Conservation (phyloP, 2,329 filamentous ascomycete species). For the Microascus cirrosus region DNA sequence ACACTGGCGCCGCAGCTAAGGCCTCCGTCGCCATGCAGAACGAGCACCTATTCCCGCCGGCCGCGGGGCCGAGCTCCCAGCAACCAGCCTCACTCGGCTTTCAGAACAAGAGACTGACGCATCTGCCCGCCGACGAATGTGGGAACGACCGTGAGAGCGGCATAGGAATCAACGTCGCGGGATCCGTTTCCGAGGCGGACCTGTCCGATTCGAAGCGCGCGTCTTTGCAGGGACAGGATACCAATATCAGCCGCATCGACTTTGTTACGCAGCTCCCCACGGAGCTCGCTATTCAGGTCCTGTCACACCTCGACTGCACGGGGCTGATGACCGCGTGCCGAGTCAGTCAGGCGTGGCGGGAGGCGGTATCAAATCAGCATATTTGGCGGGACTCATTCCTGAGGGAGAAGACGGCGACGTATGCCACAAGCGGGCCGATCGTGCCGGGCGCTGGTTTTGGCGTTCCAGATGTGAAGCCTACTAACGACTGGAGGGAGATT, state of each 20-base stretch:
- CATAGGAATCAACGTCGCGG: constrained; percentile 47
- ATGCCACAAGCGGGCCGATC: constrained; percentile 43
- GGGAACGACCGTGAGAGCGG: constrained; percentile 51
- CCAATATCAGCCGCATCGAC: constrained; percentile 41
- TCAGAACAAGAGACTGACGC: constrained; percentile 30
- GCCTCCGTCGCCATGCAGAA: constrained; percentile 50
- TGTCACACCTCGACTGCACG: constrained; percentile 42
- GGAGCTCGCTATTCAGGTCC: constrained; percentile 48
- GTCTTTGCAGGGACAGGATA: constrained; percentile 19
- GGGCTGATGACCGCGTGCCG: constrained; percentile 35
- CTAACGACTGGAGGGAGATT: constrained; percentile 77
- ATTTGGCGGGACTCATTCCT: constrained; percentile 55
- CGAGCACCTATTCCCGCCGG: constrained; percentile 22
- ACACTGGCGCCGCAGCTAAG: constrained; percentile 50
- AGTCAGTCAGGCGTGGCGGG: constrained; percentile 41
- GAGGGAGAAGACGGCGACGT: constrained; percentile 48
- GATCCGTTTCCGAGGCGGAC: constrained; percentile 25
- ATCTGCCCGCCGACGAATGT: constrained; percentile 26
- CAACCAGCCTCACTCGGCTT: constrained; percentile 15
- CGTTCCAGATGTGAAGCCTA: constrained; percentile 40
- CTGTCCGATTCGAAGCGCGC: constrained; percentile 18
- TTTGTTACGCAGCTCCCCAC: constrained; percentile 44
- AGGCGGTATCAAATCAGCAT: constrained; percentile 38
- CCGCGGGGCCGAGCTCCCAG: constrained; percentile 2
- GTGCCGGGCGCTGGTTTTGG: constrained; percentile 44